phyloP scores from a whole-genome alignment of 1,284 basidiomycete species.

The Rhodofomes roseus region DNA sequence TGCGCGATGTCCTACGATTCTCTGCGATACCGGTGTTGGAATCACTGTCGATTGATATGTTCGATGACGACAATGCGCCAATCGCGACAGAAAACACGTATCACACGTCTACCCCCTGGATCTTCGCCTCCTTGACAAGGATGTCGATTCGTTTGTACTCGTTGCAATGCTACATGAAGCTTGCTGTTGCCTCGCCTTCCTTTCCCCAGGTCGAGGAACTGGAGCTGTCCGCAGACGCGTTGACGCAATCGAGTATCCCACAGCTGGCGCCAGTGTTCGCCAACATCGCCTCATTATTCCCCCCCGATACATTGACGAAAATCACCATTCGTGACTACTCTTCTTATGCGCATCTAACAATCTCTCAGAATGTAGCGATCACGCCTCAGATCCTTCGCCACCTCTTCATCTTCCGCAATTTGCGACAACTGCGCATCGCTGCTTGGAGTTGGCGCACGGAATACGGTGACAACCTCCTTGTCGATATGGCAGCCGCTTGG shows the following conservation, averaged over 20 bases:
- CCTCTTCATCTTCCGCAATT: not conserved
- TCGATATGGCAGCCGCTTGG: not conserved
- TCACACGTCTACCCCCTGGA: too few species aligned
- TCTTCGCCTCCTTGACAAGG: too few species aligned
- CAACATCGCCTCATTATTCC: not conserved
- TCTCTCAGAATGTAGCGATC: not conserved
- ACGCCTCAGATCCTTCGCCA: not conserved
- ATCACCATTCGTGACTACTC: not conserved
- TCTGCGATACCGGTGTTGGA: too few species aligned
- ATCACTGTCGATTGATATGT: too few species aligned
- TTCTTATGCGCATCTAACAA: not conserved
- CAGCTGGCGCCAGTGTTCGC: not conserved
- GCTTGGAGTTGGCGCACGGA: not conserved
- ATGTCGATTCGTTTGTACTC: too few species aligned
- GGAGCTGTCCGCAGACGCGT: too few species aligned
- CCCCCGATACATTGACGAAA: not conserved
- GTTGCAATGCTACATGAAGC: too few species aligned
- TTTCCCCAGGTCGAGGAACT: too few species aligned
- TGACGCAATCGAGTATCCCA: not conserved
- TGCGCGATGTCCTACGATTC: too few species aligned
- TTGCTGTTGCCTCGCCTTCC: too few species aligned
- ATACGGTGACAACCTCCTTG: not conserved
- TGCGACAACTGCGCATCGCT: not conserved
- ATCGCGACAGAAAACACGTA: too few species aligned
- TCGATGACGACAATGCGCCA: too few species aligned